Percentiles rank a stretch among this genome's conserved stretches.
These are phyloP conservation scores for Annona cherimola DNA, from an alignment of 164 flowering plant species.

Conservation along the genomic window DNA sequence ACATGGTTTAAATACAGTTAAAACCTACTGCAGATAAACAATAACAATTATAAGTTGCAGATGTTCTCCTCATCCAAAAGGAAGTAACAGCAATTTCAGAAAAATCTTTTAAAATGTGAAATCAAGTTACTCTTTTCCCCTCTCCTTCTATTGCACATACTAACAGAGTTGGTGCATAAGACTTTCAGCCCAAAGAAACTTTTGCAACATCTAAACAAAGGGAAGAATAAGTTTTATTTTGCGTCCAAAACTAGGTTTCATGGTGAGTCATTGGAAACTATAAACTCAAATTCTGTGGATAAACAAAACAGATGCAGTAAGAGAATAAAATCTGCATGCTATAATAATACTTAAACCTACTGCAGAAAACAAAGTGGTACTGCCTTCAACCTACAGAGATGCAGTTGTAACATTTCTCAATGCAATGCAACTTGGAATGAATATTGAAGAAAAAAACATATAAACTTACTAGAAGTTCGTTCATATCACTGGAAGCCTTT, in stretches of 20 bases:
- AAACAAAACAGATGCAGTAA: not conserved
- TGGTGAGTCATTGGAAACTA: not conserved
- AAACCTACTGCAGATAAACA: too few relatives aligned
- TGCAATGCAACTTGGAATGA: too few relatives aligned
- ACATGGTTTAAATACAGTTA: too few relatives aligned
- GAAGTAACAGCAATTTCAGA: too few relatives aligned
- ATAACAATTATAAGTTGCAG: too few relatives aligned
- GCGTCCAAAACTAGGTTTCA: not conserved
- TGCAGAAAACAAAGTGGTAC: not conserved
- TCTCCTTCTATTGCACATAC: too few relatives aligned
- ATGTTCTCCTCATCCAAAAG: too few relatives aligned
- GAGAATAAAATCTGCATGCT: not conserved
- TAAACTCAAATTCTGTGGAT: not conserved
- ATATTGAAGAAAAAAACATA: not conserved
- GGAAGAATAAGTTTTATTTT: not conserved
- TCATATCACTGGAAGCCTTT: conserved; percentile 94
- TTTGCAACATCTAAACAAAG: not conserved
- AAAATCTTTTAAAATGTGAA: too few relatives aligned
- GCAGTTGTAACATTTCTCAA: not conserved
- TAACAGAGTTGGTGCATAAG: too few relatives aligned
- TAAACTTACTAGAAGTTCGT: conserved; percentile 79
- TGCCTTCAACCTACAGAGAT: not conserved
- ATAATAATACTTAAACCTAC: not conserved
- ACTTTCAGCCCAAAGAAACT: too few relatives aligned
- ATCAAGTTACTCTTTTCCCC: too few relatives aligned